These are phyloP conservation scores for Westerdykella sp. DNA, from an alignment of 2,329 filamentous ascomycete genomes.

Conservation along the genomic window DNA sequence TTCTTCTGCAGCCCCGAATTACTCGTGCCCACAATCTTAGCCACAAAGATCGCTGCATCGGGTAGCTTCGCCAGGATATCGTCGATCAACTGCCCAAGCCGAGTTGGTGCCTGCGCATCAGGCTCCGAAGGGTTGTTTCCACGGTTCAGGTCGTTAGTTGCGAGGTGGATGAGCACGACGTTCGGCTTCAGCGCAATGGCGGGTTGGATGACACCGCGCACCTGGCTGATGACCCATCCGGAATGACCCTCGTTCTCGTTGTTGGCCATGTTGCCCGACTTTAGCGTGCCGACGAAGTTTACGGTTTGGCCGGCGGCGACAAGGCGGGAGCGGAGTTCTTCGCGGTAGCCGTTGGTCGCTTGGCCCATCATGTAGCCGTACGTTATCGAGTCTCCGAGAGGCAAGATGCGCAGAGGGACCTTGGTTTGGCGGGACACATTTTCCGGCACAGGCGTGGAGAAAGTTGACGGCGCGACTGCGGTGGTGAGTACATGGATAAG, in stretches of 20 bases:
- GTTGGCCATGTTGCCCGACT: conserved; percentile 29
- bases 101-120: conserved; percentile 23
- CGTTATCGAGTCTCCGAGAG: conserved; percentile 23
- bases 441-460: background rate
- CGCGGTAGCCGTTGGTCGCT: conserved; percentile 37
- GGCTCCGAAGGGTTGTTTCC: conserved; percentile 9
- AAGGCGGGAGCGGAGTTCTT: conserved; percentile 20
- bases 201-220: conserved; percentile 10
- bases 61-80: conserved; percentile 23
- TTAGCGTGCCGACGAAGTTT: conserved; percentile 28
- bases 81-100: conserved; percentile 31
- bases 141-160: conserved; percentile 19
- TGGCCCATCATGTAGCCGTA: conserved; percentile 24
- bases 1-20: conserved; percentile 10
- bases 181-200: conserved; percentile 16
- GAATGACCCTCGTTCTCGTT: conserved; percentile 31
- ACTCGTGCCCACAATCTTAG: conserved; percentile 27
- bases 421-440: conserved; percentile 1
- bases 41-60: conserved; percentile 34
- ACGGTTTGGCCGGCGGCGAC: conserved; percentile 13
- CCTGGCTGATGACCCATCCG: conserved; percentile 26
- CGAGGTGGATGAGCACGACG: conserved; percentile 19
- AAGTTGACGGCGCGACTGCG: background rate
- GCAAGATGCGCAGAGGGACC: conserved; percentile 17
- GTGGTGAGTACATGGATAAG: conserved; percentile 1